A percentile compares a stretch with the other conserved stretches of the same genome.
Conservation (phyloP, 2,329 filamentous ascomycete species). For the Trichoderma sp. region DNA sequence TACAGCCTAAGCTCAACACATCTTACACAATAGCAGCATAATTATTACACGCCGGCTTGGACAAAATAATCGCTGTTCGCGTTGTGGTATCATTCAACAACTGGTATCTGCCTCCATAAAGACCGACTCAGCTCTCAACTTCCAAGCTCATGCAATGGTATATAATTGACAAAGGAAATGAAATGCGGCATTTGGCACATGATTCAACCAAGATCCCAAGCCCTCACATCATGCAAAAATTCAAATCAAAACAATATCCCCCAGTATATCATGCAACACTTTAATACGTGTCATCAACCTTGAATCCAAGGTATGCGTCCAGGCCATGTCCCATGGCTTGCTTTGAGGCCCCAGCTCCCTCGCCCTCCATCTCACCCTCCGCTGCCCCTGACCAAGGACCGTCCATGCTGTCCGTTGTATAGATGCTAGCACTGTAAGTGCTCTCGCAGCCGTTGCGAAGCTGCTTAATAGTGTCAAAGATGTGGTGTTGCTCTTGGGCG, state of each 20-base stretch:
- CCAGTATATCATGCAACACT: not conserved
- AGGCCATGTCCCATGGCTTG: conserved; percentile 39
- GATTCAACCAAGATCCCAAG: conserved; percentile 1
- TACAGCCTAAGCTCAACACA: not conserved
- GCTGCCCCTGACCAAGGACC: not conserved
- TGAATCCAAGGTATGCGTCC: conserved; percentile 13
- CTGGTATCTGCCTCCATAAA: conserved; percentile 18
- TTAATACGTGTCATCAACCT: conserved; percentile 9
- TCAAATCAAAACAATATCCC: not conserved
- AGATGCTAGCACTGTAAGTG: conserved; percentile 20
- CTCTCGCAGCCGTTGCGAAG: conserved; percentile 28
- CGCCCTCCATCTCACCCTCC: not conserved
- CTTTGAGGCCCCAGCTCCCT: conserved; percentile 31
- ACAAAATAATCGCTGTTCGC: conserved; percentile 20
- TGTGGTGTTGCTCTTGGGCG: not conserved
- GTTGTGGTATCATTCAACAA: conserved; percentile 21
- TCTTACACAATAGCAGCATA: not conserved
- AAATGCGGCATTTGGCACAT: conserved; percentile 14
- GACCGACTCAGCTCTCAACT: conserved; percentile 16
- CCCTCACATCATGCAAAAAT: conserved; percentile 10
- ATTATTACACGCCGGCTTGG: not conserved
- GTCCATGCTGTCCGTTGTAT: conserved; percentile 4
- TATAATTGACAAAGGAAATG: conserved; percentile 20
- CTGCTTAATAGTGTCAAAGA: conserved; percentile 37
- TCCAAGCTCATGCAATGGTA: conserved; percentile 5